Conservation (phyloP, 441 rosid genomes). For the Populus trichocarpa region DNA sequence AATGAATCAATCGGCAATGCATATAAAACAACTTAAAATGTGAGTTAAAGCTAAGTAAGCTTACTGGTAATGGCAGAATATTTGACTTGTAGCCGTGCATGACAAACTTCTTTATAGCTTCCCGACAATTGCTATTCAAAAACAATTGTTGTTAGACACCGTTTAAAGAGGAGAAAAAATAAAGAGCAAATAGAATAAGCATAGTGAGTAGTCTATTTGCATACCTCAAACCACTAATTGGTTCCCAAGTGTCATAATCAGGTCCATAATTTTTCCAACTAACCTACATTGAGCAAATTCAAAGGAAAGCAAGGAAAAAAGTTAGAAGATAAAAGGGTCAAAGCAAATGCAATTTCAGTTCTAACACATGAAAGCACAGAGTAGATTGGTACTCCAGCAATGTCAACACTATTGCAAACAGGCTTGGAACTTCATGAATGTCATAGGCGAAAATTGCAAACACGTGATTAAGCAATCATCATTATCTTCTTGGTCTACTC, state of each 20-base stretch:
- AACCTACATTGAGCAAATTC: slow-evolving; percentile 36
- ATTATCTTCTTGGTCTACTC: neutral
- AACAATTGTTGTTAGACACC: neutral
- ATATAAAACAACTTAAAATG: neutral
- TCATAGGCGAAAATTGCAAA: neutral
- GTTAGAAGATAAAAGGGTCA: neutral
- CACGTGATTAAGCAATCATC: neutral
- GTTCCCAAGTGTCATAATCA: slow-evolving; percentile 72
- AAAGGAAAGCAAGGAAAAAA: neutral
- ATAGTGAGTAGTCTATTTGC: neutral
- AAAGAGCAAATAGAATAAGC: neutral
- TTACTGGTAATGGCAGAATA: slow-evolving; percentile 59
- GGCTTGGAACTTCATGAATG: neutral
- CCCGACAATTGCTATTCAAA: slow-evolving; percentile 41
- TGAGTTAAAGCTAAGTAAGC: slow-evolving; percentile 3
- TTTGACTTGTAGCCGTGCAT: slow-evolving; percentile 34
- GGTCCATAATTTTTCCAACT: slow-evolving; percentile 60
- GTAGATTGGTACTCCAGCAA: neutral
- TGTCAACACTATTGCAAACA: neutral
- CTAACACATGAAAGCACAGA: neutral
- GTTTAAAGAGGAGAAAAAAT: neutral
- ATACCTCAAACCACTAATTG: slow-evolving; percentile 55
- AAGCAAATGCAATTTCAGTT: neutral
- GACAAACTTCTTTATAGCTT: slow-evolving; percentile 47
- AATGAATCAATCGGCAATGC: neutral